Evolutionary conservation across 495 filamentous ascomycete species (phyloP).

Genomic region (Neurospora sp.): DNA sequence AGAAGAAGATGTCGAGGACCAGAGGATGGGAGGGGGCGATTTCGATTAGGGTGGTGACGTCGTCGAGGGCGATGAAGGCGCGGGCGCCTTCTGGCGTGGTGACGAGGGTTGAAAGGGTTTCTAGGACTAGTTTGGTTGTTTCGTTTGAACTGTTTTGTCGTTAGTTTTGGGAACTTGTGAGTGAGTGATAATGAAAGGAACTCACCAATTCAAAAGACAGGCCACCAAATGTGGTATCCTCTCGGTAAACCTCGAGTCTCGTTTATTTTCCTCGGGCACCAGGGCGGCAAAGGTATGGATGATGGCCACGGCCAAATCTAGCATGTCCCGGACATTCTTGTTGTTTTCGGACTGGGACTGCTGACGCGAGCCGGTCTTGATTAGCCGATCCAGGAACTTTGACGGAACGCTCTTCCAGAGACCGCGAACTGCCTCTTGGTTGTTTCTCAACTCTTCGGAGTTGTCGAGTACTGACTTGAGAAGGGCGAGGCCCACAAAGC

Average conservation of each 20-base stretch:
- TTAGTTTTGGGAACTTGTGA: slow-evolving; percentile 9
- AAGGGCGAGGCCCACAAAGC: slow-evolving; percentile 56
- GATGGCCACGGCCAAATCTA: slow-evolving; percentile 50
- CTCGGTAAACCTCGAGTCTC: slow-evolving; percentile 33
- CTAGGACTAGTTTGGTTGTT: slow-evolving; percentile 40
- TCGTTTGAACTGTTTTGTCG: slow-evolving; percentile 33
- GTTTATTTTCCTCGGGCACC: slow-evolving; percentile 33
- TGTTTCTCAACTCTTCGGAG: slow-evolving; percentile 29
- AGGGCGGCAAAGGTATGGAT: slow-evolving; percentile 48
- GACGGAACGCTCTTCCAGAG: slow-evolving; percentile 48
- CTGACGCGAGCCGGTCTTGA: slow-evolving; percentile 36
- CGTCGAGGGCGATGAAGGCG: slow-evolving; percentile 33
- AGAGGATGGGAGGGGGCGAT: slow-evolving; percentile 41
- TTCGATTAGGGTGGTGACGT: slow-evolving; percentile 41
- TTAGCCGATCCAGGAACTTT: slow-evolving; percentile 50
- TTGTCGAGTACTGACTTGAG: slow-evolving; percentile 52
- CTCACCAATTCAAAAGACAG: slow-evolving; percentile 43
- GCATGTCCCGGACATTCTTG: slow-evolving; percentile 43
- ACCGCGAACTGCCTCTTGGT: slow-evolving; percentile 23
- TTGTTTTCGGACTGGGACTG: slow-evolving; percentile 5
- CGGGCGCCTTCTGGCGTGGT: slow-evolving; percentile 35
- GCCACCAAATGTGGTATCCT: slow-evolving; percentile 41
- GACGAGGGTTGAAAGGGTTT: slow-evolving; percentile 44
- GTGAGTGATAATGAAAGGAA: neutral
- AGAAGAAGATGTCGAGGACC: slow-evolving; percentile 40